A percentile compares a stretch with the other conserved stretches of the same genome.
phyloP scores from a whole-genome alignment of 352 stramenopile genomes.

The Thraustochytrium sp. region DNA sequence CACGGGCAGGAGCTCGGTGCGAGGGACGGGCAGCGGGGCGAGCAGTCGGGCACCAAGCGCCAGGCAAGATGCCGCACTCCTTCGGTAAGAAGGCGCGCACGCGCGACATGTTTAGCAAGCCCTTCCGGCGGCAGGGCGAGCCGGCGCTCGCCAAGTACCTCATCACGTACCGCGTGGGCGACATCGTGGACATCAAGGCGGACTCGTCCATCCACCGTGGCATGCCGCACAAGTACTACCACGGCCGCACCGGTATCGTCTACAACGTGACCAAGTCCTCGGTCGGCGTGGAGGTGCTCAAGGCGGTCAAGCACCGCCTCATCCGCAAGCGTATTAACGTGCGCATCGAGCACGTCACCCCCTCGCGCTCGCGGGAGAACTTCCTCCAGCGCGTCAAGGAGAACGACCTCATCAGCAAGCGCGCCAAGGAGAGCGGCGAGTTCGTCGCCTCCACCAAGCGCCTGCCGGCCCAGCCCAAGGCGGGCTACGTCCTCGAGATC shows the following conservation, averaged over 20 bases:
- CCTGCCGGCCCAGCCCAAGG: constrained; percentile 49
- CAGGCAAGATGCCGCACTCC: constrained; percentile 91
- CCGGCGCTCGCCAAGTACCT: constrained; percentile 95
- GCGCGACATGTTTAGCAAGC: constrained; percentile 98
- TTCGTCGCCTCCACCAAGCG: constrained; percentile 31
- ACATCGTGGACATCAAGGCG: constrained; percentile 99
- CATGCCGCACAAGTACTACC: constrained; percentile 99
- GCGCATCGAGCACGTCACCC: constrained; percentile 96
- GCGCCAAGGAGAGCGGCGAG: constrained; percentile 78
- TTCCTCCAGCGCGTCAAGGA: constrained; percentile 94
- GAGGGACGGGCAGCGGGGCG: no score
- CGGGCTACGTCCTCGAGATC: constrained; percentile 44
- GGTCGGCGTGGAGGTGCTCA: constrained; percentile 98
- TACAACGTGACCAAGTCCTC: constrained; percentile 99
- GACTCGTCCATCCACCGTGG: constrained; percentile 98
- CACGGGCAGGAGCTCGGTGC: no score
- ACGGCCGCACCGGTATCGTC: constrained; percentile 96
- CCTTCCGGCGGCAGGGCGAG: constrained; percentile 92
- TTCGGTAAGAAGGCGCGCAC: constrained; percentile 97
- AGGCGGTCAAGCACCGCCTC: constrained; percentile 93
- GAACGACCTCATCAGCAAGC: constrained; percentile 96
- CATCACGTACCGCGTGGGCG: constrained; percentile 89
- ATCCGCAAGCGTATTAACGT: constrained; percentile 99
- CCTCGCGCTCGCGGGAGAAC: constrained; percentile 96
- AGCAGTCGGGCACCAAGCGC: background rate